These are phyloP conservation scores for Chaetomium fimeti DNA, from an alignment of 495 filamentous ascomycete genomes.

Conservation along the genomic window DNA sequence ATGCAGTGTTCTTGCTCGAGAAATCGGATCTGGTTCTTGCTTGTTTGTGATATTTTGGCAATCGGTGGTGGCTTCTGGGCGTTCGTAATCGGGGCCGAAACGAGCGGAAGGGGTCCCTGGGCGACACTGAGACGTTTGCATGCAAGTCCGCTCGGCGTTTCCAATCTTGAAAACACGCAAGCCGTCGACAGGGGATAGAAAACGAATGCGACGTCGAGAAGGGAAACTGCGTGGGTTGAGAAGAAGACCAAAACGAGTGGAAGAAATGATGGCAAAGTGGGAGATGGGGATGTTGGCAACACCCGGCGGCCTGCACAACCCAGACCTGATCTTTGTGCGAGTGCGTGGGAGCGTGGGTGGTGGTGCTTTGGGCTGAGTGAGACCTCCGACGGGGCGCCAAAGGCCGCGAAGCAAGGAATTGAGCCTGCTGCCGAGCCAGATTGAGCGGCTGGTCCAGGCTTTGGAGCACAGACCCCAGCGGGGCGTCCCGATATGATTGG, in stretches of 20 bases:
- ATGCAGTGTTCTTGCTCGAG: neutral
- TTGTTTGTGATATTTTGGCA: neutral
- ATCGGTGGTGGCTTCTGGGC: neutral
- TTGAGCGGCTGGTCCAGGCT: conserved; percentile 4
- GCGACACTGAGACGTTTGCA: neutral
- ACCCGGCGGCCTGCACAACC: neutral
- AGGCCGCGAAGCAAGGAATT: conserved; percentile 12
- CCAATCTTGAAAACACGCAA: neutral
- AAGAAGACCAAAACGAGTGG: neutral
- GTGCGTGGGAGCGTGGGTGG: neutral
- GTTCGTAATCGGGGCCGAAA: conserved; percentile 13
- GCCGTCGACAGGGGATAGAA: neutral
- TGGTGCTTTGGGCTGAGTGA: conserved; percentile 5
- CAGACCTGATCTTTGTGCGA: neutral
- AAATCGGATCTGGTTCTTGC: neutral
- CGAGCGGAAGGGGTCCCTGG: conserved; percentile 16
- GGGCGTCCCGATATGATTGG: neutral
- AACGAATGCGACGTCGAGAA: conserved; percentile 3
- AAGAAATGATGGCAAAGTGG: conserved; percentile 2
- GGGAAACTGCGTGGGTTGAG: neutral
- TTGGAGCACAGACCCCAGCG: conserved; percentile 5
- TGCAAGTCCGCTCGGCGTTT: conserved; percentile 8
- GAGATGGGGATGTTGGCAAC: neutral
- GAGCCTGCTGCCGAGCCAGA: conserved; percentile 12
- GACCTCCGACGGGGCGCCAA: neutral